Percentiles rank a stretch among this genome's conserved stretches.
Conservation (phyloP, 1,139 yeast genomes). For the Suhomyces chickasaworum region DNA sequence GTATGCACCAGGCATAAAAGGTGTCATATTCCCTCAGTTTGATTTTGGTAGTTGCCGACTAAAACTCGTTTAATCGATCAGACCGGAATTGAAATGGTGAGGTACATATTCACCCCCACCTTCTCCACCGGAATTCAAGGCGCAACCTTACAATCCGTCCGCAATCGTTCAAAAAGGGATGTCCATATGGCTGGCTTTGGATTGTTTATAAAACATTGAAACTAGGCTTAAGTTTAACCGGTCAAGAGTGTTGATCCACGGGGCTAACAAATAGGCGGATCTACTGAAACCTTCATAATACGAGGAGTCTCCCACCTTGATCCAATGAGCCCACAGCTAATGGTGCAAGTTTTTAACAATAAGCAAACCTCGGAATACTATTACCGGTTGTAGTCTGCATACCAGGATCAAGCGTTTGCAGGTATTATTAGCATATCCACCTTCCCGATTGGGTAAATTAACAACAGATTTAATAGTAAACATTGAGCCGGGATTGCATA, state of each 20-base stretch:
- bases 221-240: neutral
- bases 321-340: neutral
- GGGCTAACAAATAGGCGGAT: neutral
- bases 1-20: neutral
- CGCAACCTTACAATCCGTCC: neutral
- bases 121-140: neutral
- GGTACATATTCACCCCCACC: neutral
- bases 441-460: conserved; percentile 1
- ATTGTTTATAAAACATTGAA: neutral
- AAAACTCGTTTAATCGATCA: neutral
- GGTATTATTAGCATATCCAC: conserved; percentile 1
- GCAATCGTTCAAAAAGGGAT: neutral
- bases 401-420: neutral
- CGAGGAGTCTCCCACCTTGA: neutral
- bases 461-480: conserved; percentile 1
- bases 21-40: neutral
- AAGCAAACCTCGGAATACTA: neutral
- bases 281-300: neutral
- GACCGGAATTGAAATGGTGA: neutral
- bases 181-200: neutral
- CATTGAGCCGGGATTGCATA: neutral
- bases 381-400: neutral
- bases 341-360: neutral
- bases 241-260: neutral
- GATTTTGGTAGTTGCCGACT: neutral